Percentiles rank a stretch among this genome's conserved stretches.
These are phyloP conservation scores for Thelonectria olida DNA, from an alignment of 2,329 filamentous ascomycete species.

Conservation along the genomic window DNA sequence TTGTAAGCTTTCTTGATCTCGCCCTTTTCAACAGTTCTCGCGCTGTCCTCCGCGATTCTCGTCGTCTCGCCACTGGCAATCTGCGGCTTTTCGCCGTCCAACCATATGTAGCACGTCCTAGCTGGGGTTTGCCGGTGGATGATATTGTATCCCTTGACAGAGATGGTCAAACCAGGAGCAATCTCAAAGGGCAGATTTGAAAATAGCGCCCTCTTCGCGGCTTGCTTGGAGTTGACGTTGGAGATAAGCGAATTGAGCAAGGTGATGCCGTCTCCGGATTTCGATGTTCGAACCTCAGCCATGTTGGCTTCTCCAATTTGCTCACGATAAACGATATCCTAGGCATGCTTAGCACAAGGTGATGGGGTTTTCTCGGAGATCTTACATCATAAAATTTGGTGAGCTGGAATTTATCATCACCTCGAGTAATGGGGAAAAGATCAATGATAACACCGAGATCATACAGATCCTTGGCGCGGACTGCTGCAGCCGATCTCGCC, in stretches of 20 bases:
- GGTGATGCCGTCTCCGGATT: constrained; percentile 78
- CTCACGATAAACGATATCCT: constrained; percentile 92
- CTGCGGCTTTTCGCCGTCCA: constrained; percentile 85
- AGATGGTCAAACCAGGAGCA: constrained; percentile 84
- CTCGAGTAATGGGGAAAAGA: constrained; percentile 85
- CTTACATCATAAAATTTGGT: constrained; percentile 90
- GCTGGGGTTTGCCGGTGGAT: constrained; percentile 85
- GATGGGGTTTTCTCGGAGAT: neutral
- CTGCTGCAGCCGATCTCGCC: constrained; percentile 78
- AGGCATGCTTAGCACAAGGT: neutral
- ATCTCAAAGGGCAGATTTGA: constrained; percentile 88
- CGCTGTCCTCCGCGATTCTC: constrained; percentile 80
- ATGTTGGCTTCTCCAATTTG: constrained; percentile 72
- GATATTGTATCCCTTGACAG: constrained; percentile 91
- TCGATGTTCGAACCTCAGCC: constrained; percentile 66
- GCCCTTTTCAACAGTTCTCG: constrained; percentile 77
- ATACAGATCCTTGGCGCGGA: constrained; percentile 93
- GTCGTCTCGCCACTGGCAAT: constrained; percentile 80
- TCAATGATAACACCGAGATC: constrained; percentile 93
- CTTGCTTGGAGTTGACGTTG: constrained; percentile 90
- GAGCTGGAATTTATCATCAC: constrained; percentile 77
- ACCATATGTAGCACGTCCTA: constrained; percentile 86
- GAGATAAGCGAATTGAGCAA: constrained; percentile 83
- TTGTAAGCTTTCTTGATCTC: constrained; percentile 95
- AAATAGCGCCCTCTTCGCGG: constrained; percentile 86